Conservation (phyloP, 1,139 yeast genomes). For the Wickerhamomyces sp. region DNA sequence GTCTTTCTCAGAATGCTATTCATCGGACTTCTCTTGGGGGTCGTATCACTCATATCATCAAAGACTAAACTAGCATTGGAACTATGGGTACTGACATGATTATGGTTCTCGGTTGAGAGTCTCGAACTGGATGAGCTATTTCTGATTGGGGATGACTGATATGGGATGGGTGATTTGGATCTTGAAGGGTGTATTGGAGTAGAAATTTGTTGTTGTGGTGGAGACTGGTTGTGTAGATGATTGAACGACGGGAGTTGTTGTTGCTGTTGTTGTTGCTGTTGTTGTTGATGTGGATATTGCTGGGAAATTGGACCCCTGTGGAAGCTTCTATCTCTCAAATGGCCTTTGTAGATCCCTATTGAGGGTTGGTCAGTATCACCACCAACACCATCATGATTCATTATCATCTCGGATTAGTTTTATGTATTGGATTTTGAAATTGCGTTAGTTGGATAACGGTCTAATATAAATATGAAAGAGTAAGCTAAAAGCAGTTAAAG, state of each 20-base stretch:
- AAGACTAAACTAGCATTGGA: background rate
- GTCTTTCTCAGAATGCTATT: background rate
- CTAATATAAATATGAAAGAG: too few species aligned
- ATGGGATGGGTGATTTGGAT: background rate
- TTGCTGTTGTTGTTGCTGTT: background rate
- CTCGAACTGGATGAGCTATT: background rate
- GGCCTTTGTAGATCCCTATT: too few species aligned
- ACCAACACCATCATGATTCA: too few species aligned
- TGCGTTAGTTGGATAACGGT: too few species aligned
- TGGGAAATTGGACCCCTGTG: background rate
- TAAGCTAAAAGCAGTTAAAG: too few species aligned
- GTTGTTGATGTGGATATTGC: background rate
- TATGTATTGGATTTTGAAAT: too few species aligned
- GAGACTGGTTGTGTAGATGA: background rate
- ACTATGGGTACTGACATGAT: background rate
- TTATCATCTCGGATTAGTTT: too few species aligned
- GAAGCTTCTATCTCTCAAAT: too few species aligned
- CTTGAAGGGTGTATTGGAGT: background rate
- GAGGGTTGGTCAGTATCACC: too few species aligned
- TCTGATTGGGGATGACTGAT: background rate
- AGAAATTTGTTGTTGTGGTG: background rate
- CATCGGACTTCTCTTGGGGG: background rate
- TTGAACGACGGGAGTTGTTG: background rate
- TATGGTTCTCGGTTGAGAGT: background rate
- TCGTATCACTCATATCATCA: background rate